Percentiles rank a stretch among this genome's conserved stretches.
These are phyloP conservation scores for Euphrasia confusa DNA, from an alignment of 257 asterid species.

Conservation along the genomic window DNA sequence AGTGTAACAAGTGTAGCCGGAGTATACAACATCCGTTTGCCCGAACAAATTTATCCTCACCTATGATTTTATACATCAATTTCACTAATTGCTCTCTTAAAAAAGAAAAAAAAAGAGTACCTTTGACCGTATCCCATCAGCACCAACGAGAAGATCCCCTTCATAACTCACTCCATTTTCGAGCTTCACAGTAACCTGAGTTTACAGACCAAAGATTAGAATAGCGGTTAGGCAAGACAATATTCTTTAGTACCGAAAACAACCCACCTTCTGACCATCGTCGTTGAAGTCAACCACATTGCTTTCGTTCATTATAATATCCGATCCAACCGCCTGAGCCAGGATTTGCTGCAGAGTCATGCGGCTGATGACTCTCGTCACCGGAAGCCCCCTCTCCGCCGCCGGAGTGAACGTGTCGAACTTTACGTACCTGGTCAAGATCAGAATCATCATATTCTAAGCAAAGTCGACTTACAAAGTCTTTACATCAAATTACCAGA, in stretches of 20 bases:
- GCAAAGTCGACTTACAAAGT: too few species aligned
- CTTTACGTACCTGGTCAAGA: slow-evolving; percentile 75
- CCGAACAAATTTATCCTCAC: slow-evolving; percentile 80
- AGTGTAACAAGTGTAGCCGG: slow-evolving; percentile 97
- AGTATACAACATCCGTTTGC: slow-evolving; percentile 53
- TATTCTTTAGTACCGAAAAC: background rate
- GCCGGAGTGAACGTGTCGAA: slow-evolving; percentile 98
- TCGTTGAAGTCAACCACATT: slow-evolving; percentile 68
- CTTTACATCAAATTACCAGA: too few species aligned
- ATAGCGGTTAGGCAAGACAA: background rate
- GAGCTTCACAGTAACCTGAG: slow-evolving; percentile 71
- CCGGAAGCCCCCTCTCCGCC: slow-evolving; percentile 87
- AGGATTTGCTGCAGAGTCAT: slow-evolving; percentile 90
- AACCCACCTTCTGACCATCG: slow-evolving; percentile 67
- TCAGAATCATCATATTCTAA: background rate
- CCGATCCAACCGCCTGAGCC: slow-evolving; percentile 83
- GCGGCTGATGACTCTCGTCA: slow-evolving; percentile 84
- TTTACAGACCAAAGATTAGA: slow-evolving; percentile 4
- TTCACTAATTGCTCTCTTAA: background rate
- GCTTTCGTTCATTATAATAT: slow-evolving; percentile 65
- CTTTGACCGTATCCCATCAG: slow-evolving; percentile 97
- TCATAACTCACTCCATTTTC: slow-evolving; percentile 62
- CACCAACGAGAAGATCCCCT: slow-evolving; percentile 95
- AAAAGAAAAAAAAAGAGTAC: slow-evolving; percentile 24
- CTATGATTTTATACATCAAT: slow-evolving; percentile 32